Evolutionary conservation across 2,329 filamentous ascomycete genomes (phyloP).

Genomic region (Dothideomycetes sp.): DNA sequence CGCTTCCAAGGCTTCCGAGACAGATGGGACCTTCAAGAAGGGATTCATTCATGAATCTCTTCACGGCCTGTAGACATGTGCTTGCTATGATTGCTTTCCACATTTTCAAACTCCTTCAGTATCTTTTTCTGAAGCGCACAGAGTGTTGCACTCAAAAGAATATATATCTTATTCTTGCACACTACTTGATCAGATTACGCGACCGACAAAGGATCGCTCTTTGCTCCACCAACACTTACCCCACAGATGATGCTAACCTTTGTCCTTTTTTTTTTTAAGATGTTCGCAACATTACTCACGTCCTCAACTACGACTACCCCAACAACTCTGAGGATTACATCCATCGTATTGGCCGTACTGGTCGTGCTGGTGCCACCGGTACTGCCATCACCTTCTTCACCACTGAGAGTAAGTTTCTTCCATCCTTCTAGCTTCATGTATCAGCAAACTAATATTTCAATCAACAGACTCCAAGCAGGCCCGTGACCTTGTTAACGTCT

Average conservation of each 20-base stretch:
- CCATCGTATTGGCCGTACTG: conserved; percentile 60
- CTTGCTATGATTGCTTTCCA: conserved; percentile 24
- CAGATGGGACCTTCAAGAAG: conserved; percentile 39
- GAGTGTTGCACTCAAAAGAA: conserved; percentile 40
- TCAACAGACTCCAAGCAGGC: conserved; percentile 51
- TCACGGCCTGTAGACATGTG: conserved; percentile 41
- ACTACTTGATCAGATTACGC: conserved; percentile 28
- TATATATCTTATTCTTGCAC: conserved; percentile 19
- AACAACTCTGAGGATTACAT: conserved; percentile 74
- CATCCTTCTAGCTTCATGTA: conserved; percentile 12
- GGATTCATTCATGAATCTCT: conserved; percentile 39
- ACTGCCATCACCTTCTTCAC: conserved; percentile 98
- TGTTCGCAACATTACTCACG: conserved; percentile 99
- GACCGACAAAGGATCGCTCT: conserved; percentile 47
- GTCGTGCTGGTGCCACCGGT: conserved; percentile 73
- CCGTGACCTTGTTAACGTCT: conserved; percentile 87
- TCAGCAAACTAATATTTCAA: conserved; percentile 25
- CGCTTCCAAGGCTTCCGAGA: conserved; percentile 57
- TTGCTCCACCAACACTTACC: conserved; percentile 33
- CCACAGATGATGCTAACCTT: conserved; percentile 63
- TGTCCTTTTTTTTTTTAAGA: conserved; percentile 72
- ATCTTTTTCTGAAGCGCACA: conserved; percentile 28
- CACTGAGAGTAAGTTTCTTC: conserved; percentile 77
- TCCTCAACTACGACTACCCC: conserved; percentile 99
- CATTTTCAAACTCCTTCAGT: conserved; percentile 8